A percentile compares a stretch with the other conserved stretches of the same genome.
Evolutionary conservation across 2,329 filamentous ascomycete genomes (phyloP).

Genomic region (Metarhizium anisopliae): DNA sequence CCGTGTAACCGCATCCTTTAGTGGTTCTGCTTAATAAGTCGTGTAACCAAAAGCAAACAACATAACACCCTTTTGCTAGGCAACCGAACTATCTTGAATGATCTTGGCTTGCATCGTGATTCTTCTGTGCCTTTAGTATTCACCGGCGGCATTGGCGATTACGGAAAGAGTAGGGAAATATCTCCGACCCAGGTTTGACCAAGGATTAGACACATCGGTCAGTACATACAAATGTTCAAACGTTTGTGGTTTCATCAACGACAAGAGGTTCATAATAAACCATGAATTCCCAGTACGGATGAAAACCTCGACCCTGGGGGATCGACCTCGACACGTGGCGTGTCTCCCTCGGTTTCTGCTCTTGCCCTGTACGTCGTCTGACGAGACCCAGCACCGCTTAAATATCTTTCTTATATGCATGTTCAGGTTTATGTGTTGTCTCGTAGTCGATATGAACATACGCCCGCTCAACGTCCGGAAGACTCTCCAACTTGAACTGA

Average conservation of each 20-base stretch:
- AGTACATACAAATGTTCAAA: neutral
- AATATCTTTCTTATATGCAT: conserved; percentile 53
- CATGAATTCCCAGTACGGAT: no score
- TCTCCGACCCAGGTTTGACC: no score
- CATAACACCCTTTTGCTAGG: neutral
- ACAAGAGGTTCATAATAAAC: neutral
- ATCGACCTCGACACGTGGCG: neutral
- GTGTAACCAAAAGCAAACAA: neutral
- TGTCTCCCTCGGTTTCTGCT: neutral
- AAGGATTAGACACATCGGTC: neutral
- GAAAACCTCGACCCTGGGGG: no score
- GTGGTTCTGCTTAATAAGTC: neutral
- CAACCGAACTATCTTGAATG: no score
- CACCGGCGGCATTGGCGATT: no score
- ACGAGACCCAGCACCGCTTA: conserved; percentile 16
- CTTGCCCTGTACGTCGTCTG: neutral
- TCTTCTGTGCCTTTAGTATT: no score
- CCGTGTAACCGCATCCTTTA: neutral
- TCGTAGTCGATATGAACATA: conserved; percentile 98
- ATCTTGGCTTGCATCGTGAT: no score
- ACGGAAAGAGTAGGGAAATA: no score
- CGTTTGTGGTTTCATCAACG: neutral
- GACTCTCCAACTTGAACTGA: conserved; percentile 85
- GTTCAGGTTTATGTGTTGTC: conserved; percentile 90
- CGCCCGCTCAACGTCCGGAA: conserved; percentile 85